Base-by-base conservation (phyloP, 441 rosid genomes). In the Populus trichocarpa region DNA sequence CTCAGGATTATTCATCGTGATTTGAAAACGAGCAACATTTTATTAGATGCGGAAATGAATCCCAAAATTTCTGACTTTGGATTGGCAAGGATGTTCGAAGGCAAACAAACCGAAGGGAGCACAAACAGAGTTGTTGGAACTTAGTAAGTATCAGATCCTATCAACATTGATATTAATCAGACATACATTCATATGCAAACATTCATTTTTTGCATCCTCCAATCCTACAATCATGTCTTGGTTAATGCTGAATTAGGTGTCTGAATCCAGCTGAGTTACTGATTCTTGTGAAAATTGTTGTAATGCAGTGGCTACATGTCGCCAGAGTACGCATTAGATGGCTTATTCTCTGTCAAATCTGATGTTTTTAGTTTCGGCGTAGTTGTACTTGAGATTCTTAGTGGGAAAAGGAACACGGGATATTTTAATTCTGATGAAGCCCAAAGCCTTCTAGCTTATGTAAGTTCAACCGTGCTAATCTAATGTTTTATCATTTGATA, bases 41-140 rank as follows among this genome's bases (percentile, higher is more conserved):
- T 95, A 89, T 89, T 93, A 1, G 99, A 93, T 77, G 84, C 76
- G 6, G 86, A 90, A 80, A 88, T 92, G 87, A 95, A 88, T 53
- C 91, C 96, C 2, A 90, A 94, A 86, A 90, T 95, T 0, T 94
- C 97, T 0, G 96, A 95, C 80, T 93, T 95, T 2, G 97, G 99
- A 59, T 80, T 93, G 67, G 98, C 99, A 2, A 91, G 97, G 82
- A 88, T 90, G 53, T 86, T 92, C 61, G 87, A 85, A 67, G 88
- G 91, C 42, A 90, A 85, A 78, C 85, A 92, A 83, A 89, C 81
- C 4, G 89, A 84, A 36, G 94, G 81, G 33, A 87, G 40, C 79
- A 92, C 94, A 5, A 79, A 81, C 8, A 82, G 90, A 76, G 90
- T 92, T 6, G 86, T 89, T n/a, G 93, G 94, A 36, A 92, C 94